Base-by-base conservation (phyloP, 495 filamentous ascomycete genomes). In the Echria macrotheca region DNA sequence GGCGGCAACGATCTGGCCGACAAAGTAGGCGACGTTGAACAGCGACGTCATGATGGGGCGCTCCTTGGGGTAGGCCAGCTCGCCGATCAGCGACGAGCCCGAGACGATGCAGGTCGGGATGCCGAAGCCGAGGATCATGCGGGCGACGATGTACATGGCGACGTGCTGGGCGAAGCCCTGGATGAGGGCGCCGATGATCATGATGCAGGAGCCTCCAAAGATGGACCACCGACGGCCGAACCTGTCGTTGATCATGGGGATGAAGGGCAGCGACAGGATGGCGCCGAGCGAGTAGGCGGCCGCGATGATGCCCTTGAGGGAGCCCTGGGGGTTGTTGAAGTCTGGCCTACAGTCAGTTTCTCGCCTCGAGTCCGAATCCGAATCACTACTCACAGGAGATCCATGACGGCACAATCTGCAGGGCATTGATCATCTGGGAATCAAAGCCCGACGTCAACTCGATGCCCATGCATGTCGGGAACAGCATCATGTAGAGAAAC, bases 391-490 rank as follows among this genome's bases (percentile, higher is more conserved):
- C 52, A 78, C 78, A 82, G 9, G 52, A 47, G 22, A 72, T 68
- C 77, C 75, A 84, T 5, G 68, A 65, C 6, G 69, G 62, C 14
- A 83, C 75, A 24, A 80, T 75, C 62, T 87, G 81, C 3, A 86
- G 72, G 2, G 78, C 77, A 50, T 85, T 87, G 66, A 86, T 84
- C 59, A 87, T 79, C 52, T 83, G 80, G 6, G 78, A 81, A 61
- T 86, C 82, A 58, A 86, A 87, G 1, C 84, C 83, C 19, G 81
- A 83, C 1, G 82, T 87, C 68, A 84, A 80, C 64, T 85, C 84
- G 53, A 84, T 78, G 17, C 83, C 84, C 71, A 86, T 83, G 56
- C 75, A 80, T 18, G 78, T 75, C 14, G 80, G 79, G 52, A 83
- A 77, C 49, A 87, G 68, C 38, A 83, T 49, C 4, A 81, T 55